phyloP scores from a whole-genome alignment of 179 eudicot species.

The Camellia oleifera region DNA sequence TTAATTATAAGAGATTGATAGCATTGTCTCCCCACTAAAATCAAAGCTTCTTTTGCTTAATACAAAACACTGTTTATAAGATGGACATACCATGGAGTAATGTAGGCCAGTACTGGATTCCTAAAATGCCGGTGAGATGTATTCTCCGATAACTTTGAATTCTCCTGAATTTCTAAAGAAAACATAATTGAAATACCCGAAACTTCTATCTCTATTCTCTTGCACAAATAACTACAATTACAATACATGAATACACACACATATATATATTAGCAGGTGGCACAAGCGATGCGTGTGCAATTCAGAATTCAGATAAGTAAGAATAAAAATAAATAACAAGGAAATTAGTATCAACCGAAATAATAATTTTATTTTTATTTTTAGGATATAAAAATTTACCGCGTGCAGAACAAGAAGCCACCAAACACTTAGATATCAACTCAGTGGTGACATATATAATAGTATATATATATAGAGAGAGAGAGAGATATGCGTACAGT shows the following conservation, averaged over 20 bases:
- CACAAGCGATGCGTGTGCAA: too few species aligned
- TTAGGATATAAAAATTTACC: too few species aligned
- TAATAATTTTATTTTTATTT: too few species aligned
- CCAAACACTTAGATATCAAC: too few species aligned
- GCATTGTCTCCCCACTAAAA: neutral
- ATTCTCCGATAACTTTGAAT: conserved; percentile 61
- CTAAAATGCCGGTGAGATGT: conserved; percentile 44
- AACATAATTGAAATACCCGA: neutral
- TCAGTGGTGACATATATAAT: too few species aligned
- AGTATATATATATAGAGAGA: neutral
- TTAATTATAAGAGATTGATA: neutral
- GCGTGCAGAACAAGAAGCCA: neutral
- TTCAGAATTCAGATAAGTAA: too few species aligned
- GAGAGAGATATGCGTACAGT: conserved; percentile 31
- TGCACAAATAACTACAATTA: neutral
- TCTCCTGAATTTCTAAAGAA: conserved; percentile 56
- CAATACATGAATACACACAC: neutral
- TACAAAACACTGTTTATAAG: neutral
- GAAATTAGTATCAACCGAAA: too few species aligned
- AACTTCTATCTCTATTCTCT: neutral
- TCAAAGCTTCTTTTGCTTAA: neutral
- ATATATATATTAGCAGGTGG: neutral
- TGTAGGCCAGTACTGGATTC: conserved; percentile 75
- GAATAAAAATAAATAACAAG: too few species aligned
- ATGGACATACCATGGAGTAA: conserved; percentile 80